A percentile compares a stretch with the other conserved stretches of the same genome.
Evolutionary conservation across 2,329 filamentous ascomycete genomes (phyloP).

Genomic region (Venturia oleaginea): DNA sequence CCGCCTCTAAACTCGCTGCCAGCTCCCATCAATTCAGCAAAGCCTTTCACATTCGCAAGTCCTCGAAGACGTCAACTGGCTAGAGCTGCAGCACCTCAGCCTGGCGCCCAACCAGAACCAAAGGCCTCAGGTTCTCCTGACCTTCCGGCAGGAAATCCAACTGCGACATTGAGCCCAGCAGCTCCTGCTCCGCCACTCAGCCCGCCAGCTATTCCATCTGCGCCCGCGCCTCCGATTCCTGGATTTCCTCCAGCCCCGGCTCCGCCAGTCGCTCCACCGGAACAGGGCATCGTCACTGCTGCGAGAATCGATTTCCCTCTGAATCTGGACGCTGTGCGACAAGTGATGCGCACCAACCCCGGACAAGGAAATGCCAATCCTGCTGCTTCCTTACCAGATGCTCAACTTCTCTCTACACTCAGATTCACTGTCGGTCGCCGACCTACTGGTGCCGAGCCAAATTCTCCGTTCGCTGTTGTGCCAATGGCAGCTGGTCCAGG

Average conservation of each 20-base stretch:
- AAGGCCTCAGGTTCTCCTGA: neutral
- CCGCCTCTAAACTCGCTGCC: neutral
- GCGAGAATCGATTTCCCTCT: slow-evolving; percentile 3
- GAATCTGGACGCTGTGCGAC: neutral
- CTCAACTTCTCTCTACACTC: neutral
- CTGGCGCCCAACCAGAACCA: neutral
- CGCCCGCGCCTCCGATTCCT: neutral
- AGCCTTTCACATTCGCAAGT: slow-evolving; percentile 1
- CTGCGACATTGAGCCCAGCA: neutral
- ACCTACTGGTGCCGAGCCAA: neutral
- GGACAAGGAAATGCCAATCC: neutral
- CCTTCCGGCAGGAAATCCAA: neutral
- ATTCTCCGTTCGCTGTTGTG: neutral
- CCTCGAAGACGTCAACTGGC: neutral
- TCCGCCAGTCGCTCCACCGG: neutral
- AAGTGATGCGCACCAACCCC: neutral
- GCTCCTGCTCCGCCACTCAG: neutral
- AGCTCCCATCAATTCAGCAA: neutral
- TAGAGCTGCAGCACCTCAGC: neutral
- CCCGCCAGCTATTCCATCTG: neutral
- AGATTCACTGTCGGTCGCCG: slow-evolving; percentile 2
- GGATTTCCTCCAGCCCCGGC: neutral
- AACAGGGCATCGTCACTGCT: neutral
- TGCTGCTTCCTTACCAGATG: neutral
- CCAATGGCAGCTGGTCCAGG: neutral